Conservation (phyloP, 805 yeast species). For the Metschnikowia cubensis region DNA sequence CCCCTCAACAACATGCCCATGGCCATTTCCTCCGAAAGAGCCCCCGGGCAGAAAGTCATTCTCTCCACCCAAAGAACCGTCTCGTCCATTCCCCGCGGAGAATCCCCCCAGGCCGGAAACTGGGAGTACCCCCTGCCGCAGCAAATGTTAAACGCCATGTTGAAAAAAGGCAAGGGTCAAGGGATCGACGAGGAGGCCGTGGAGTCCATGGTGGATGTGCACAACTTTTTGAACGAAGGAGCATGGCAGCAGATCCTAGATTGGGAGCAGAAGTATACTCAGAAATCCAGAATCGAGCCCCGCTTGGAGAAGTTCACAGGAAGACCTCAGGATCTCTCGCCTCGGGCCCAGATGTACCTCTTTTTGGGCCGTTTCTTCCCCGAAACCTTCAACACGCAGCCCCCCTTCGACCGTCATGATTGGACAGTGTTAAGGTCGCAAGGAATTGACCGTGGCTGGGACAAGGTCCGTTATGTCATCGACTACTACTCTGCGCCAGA, state of each 20-base stretch:
- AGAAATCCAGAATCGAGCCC: conserved; percentile 55
- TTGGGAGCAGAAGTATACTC: conserved; percentile 81
- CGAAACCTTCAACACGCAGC: conserved; percentile 60
- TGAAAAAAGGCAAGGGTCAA: conserved; percentile 84
- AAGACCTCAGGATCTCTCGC: conserved; percentile 81
- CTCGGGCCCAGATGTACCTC: conserved; percentile 73
- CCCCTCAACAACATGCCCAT: conserved; percentile 90
- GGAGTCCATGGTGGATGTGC: conserved; percentile 94
- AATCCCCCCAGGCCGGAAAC: conserved; percentile 55
- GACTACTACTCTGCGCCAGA: conserved; percentile 97
- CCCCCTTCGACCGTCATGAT: conserved; percentile 98
- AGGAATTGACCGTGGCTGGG: conserved; percentile 49
- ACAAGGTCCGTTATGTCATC: conserved; percentile 79
- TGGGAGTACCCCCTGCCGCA: conserved; percentile 99
- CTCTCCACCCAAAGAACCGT: conserved; percentile 81
- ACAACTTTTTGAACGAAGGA: conserved; percentile 92
- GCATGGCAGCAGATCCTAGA: conserved; percentile 93
- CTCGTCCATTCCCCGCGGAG: conserved; percentile 86
- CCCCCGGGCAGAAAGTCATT: conserved; percentile 75
- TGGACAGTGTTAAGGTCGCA: conserved; percentile 86
- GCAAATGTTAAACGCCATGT: conserved; percentile 98
- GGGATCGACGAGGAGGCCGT: conserved; percentile 94
- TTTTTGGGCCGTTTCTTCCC: conserved; percentile 70
- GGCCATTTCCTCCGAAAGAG: conserved; percentile 56
- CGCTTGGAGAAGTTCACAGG: conserved; percentile 86